These are phyloP conservation scores for Thielaviopsis punctulata DNA, from an alignment of 2,329 filamentous ascomycete genomes.

Conservation along the genomic window DNA sequence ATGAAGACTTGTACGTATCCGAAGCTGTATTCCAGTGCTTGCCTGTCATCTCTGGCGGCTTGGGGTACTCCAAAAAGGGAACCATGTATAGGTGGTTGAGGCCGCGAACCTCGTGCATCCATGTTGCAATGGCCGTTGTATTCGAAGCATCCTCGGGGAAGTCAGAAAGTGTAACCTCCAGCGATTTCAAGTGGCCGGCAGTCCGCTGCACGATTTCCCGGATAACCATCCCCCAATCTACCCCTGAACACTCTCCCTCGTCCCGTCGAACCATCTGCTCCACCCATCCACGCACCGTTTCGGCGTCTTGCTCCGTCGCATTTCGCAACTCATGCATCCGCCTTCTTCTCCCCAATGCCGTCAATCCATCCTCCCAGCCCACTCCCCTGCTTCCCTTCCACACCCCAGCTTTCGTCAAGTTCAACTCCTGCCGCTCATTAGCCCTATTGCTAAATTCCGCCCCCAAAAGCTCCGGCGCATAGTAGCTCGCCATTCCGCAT, in stretches of 20 bases:
- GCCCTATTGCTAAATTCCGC: background rate
- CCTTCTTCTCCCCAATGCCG: conserved; percentile 21
- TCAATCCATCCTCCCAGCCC: conserved; percentile 18
- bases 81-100: conserved; percentile 27
- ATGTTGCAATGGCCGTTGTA: conserved; percentile 15
- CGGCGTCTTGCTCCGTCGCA: conserved; percentile 19
- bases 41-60: conserved; percentile 4
- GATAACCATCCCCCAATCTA: conserved; percentile 27
- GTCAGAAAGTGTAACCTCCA: conserved; percentile 17
- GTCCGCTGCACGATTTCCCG: conserved; percentile 26
- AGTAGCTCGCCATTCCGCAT: conserved; percentile 28
- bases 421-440: conserved; percentile 21
- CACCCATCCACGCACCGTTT: conserved; percentile 19
- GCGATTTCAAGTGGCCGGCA: conserved; percentile 18
- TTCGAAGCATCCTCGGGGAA: conserved; percentile 14
- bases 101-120: conserved; percentile 20
- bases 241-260: conserved; percentile 20
- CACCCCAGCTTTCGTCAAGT: conserved; percentile 24
- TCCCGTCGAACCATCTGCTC: conserved; percentile 18
- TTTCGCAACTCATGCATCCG: conserved; percentile 21
- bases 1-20: conserved; percentile 20
- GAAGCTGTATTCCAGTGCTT: conserved; percentile 20
- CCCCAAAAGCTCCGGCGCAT: conserved; percentile 18
- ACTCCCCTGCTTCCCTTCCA: conserved; percentile 19
- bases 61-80: conserved; percentile 28